phyloP scores from a whole-genome alignment of 2,329 filamentous ascomycete species.

The Cladosporium sp. region DNA sequence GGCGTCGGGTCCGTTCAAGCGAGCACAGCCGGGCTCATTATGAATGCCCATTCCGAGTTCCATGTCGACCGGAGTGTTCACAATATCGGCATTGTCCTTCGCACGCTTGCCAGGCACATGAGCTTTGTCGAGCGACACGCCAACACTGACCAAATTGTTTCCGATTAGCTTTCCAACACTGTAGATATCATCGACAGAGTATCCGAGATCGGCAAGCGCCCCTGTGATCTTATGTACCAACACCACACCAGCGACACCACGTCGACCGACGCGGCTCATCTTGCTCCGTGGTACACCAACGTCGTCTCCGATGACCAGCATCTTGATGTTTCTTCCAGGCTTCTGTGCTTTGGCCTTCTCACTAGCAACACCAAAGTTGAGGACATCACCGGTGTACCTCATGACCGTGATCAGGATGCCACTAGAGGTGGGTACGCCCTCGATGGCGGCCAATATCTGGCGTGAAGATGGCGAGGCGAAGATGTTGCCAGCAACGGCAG shows the following conservation, averaged over 20 bases:
- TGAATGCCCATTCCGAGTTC: slow-evolving; percentile 76
- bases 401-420: slow-evolving; percentile 89
- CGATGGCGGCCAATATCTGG: slow-evolving; percentile 77
- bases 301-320: slow-evolving; percentile 90
- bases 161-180: slow-evolving; percentile 70
- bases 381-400: slow-evolving; percentile 67
- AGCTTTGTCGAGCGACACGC: slow-evolving; percentile 84
- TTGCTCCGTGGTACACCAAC: slow-evolving; percentile 79
- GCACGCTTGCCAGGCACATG: slow-evolving; percentile 79
- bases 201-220: slow-evolving; percentile 71
- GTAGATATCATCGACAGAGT: slow-evolving; percentile 67
- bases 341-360: slow-evolving; percentile 78
- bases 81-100: slow-evolving; percentile 53
- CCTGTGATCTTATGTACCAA: slow-evolving; percentile 89
- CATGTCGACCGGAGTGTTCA: slow-evolving; percentile 59
- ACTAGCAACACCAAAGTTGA: slow-evolving; percentile 91
- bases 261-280: slow-evolving; percentile 84
- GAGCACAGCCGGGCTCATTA: slow-evolving; percentile 54
- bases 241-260: slow-evolving; percentile 89
- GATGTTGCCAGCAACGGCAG: slow-evolving; percentile 82
- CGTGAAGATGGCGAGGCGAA: slow-evolving; percentile 80
- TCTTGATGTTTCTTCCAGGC: slow-evolving; percentile 73
- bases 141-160: slow-evolving; percentile 81
- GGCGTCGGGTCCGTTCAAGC: slow-evolving; percentile 42
- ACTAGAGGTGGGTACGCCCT: slow-evolving; percentile 67